Conservation (phyloP, 331 rosid genomes). For the Pyracantha coccinea region DNA sequence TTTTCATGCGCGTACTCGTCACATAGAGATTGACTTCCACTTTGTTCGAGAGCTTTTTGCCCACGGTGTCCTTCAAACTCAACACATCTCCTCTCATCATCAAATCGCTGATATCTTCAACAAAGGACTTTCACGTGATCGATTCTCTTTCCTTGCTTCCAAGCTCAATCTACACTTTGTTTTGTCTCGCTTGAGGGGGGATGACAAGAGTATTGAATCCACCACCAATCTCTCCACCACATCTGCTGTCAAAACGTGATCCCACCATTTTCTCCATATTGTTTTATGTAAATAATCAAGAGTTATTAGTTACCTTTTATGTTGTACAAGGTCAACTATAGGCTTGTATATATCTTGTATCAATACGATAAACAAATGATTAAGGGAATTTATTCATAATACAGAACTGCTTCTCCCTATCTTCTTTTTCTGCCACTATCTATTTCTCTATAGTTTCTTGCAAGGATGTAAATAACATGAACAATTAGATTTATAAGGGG, state of each 20-base stretch:
- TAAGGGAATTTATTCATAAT: too few relatives aligned
- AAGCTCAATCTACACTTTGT: not conserved
- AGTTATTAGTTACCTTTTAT: too few relatives aligned
- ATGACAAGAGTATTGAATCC: not conserved
- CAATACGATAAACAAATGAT: too few relatives aligned
- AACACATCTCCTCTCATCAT: too few relatives aligned
- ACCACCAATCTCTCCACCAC: rapidly evolving
- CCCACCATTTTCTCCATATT: not conserved
- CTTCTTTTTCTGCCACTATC: too few relatives aligned
- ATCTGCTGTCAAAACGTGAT: not conserved
- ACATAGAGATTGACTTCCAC: too few relatives aligned
- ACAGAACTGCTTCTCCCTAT: too few relatives aligned
- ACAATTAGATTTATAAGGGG: not conserved
- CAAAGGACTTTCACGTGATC: not conserved
- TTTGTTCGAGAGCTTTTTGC: too few relatives aligned
- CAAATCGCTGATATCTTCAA: not conserved
- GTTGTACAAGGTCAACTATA: too few relatives aligned
- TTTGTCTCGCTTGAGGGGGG: not conserved
- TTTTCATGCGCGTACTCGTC: too few relatives aligned
- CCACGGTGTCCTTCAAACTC: too few relatives aligned
- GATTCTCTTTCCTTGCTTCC: not conserved
- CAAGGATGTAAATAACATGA: not conserved
- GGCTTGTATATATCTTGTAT: too few relatives aligned
- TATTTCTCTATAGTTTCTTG: not conserved
- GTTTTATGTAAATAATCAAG: not conserved